Percentiles rank a stretch among this genome's conserved stretches.
These are phyloP conservation scores for Thuidium tamariscinum DNA, from an alignment of 225 moss, liverwort and hornwort genomes.

Conservation along the genomic window DNA sequence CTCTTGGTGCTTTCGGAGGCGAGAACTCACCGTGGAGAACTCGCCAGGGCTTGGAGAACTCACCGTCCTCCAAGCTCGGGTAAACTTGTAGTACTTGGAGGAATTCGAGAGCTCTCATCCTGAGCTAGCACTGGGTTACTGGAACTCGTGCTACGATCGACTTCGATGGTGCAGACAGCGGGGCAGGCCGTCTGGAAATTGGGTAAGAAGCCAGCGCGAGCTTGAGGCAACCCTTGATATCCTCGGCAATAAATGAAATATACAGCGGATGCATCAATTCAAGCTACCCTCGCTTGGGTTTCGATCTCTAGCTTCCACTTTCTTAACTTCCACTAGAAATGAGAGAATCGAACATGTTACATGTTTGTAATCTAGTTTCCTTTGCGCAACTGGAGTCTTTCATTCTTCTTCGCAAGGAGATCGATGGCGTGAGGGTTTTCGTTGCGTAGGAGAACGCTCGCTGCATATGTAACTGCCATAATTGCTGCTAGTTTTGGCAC, in stretches of 20 bases:
- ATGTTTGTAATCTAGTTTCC: background rate
- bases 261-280: background rate
- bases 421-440: background rate
- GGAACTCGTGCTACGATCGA: background rate
- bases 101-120: conserved; percentile 3
- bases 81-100: background rate
- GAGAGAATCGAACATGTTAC: background rate
- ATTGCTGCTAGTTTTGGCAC: background rate
- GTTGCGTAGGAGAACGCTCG: background rate
- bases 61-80: background rate
- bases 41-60: background rate
- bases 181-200: background rate
- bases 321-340: background rate
- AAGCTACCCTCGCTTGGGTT: background rate
- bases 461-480: background rate
- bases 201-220: background rate
- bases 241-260: background rate
- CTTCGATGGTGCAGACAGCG: background rate
- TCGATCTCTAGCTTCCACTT: background rate
- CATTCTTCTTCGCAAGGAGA: conserved; percentile 4
- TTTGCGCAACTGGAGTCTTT: background rate
- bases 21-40: background rate
- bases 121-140: background rate
- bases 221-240: background rate
- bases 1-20: background rate